These are phyloP conservation scores for Hibiscus trionum DNA, from an alignment of 345 rosid genomes.

Conservation along the genomic window DNA sequence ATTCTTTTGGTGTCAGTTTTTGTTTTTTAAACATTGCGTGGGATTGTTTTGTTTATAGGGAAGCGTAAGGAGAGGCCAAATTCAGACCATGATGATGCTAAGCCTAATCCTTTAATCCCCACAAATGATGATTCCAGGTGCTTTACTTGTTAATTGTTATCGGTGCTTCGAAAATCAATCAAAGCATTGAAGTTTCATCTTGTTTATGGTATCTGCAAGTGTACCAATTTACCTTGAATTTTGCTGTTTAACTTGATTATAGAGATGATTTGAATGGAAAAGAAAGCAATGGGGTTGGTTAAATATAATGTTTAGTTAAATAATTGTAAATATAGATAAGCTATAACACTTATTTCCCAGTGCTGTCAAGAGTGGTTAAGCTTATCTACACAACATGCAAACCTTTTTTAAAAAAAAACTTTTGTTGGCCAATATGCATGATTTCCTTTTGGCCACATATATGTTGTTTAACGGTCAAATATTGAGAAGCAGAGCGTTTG, in stretches of 20 bases:
- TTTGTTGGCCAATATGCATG: too few relatives aligned
- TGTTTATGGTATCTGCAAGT: not conserved
- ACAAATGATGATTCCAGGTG: slow-evolving; percentile 69
- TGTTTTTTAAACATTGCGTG: not conserved
- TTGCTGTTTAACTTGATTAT: not conserved
- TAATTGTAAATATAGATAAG: not conserved
- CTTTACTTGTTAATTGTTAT: slow-evolving; percentile 2
- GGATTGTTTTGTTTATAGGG: slow-evolving; percentile 32
- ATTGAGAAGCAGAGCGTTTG: not conserved
- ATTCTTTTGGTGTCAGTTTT: not conserved
- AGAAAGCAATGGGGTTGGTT: not conserved
- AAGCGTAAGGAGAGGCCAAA: slow-evolving; percentile 73
- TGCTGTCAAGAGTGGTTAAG: not conserved
- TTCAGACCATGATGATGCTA: slow-evolving; percentile 36
- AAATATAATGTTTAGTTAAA: not conserved
- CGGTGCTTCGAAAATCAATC: not conserved
- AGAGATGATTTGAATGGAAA: not conserved
- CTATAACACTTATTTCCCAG: not conserved
- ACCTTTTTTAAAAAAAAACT: too few relatives aligned
- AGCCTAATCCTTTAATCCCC: slow-evolving; percentile 49
- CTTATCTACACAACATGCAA: not conserved
- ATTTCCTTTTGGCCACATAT: too few relatives aligned
- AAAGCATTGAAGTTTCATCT: not conserved
- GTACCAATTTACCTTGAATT: not conserved
- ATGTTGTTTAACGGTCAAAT: too few relatives aligned